Evolutionary conservation across 257 asterid species (phyloP), one percentile per base, ranked within the genome.

Genomic region (Coffea canephora): DNA sequence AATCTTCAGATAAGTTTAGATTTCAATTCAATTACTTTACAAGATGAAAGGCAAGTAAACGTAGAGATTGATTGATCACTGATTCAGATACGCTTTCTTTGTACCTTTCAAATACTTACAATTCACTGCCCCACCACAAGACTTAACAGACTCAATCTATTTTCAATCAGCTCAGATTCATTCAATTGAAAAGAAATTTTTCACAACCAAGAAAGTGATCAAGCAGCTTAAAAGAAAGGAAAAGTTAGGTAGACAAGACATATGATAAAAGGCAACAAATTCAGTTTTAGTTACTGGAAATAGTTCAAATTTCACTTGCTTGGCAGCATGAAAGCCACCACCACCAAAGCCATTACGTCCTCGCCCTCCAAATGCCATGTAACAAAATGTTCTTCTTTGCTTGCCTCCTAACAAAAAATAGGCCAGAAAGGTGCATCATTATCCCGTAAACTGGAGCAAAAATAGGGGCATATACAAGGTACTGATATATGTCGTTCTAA

Each of bases 341-440:
- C 83, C 1, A 31, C 34, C 34, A 31, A 31, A 31, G 34, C 34
- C 34, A 31, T 31, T 31, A 31, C 1, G 80, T 8, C 95, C 89
- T 36, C 91, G 71, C 46, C 96, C 90, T 81, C 92, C 87, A 61
- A 23, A 84, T 13, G 88, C 74, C 95, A 91, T 90, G 43, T 9
- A 68, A 34, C 18, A 41, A n/a, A 39, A 67, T n/a, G 5, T 23
- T 16, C 0, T 54, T 54, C 49, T 19, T 61, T 10, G n/a, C n/a
- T 46, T 8, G 70, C 67, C 16, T 62, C 45, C 49, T 25, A 25
- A 16, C 25, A 57, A 6, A 25, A 39, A 57, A 48, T 16, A 66
- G 72, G 4, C 3, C 1, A 36, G 7, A 12, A 23, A 66, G 39
- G 15, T 27, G 14, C 13, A 9, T 61, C 67, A 61, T 31, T n/a